These are phyloP conservation scores for Lichtheimia corymbifera DNA, from an alignment of 371 early-diverging fungal genomes.

Conservation along the genomic window DNA sequence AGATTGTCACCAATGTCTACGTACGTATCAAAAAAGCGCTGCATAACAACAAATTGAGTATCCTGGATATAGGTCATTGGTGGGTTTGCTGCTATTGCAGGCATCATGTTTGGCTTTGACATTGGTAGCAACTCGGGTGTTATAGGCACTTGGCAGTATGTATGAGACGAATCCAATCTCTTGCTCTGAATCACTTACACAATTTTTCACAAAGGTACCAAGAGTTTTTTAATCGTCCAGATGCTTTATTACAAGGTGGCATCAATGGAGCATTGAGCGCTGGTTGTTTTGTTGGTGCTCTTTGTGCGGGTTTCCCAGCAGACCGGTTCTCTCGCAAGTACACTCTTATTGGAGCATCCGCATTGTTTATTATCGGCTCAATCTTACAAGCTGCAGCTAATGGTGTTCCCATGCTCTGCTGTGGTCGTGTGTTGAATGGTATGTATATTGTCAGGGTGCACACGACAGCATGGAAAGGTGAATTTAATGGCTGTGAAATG, in stretches of 20 bases:
- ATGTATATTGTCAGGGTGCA: background rate
- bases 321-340: conserved; percentile 29
- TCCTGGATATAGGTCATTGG: conserved; percentile 41
- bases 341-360: conserved; percentile 31
- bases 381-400: conserved; percentile 30
- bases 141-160: conserved; percentile 51
- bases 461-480: background rate
- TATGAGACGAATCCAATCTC: background rate
- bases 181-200: background rate
- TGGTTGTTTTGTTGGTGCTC: conserved; percentile 35
- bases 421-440: conserved; percentile 35
- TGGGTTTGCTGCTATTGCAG: conserved; percentile 58
- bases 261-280: conserved; percentile 56
- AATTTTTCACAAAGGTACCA: conserved; percentile 34
- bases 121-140: conserved; percentile 62
- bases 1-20: conserved; percentile 29
- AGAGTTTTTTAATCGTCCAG: conserved; percentile 57
- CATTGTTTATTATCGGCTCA: conserved; percentile 29
- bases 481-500: conserved; percentile 17
- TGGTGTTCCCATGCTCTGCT: conserved; percentile 33
- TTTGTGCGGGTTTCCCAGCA: conserved; percentile 31
- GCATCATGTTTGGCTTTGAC: conserved; percentile 67
- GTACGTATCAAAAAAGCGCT: conserved; percentile 15
- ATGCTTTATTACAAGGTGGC: conserved; percentile 57
- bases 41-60: background rate